A percentile compares a stretch with the other conserved stretches of the same genome.
phyloP scores from a whole-genome alignment of 106 monocot genomes.

The Allium fistulosum region DNA sequence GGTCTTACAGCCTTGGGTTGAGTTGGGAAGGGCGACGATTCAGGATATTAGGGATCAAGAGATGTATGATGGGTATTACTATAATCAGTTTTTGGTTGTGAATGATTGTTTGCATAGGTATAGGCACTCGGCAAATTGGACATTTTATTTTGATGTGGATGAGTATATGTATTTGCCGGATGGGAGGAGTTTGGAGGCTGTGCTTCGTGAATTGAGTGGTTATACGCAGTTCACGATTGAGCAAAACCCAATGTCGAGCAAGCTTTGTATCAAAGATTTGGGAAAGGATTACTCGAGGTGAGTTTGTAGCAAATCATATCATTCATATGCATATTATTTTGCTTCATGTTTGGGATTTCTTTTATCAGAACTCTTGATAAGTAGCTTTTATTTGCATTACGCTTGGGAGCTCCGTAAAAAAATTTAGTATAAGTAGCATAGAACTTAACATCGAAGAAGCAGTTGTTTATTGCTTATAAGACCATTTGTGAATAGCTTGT shows the following conservation, averaged over 20 bases:
- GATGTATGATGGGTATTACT: slow-evolving; percentile 83
- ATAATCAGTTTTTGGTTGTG: slow-evolving; percentile 91
- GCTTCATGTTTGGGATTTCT: neutral
- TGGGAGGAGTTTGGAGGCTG: slow-evolving; percentile 39
- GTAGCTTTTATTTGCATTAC: no score
- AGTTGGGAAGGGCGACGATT: slow-evolving; percentile 62
- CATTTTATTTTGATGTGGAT: slow-evolving; percentile 93
- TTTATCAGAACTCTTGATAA: no score
- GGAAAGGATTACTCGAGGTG: slow-evolving; percentile 52
- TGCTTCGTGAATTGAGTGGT: slow-evolving; percentile 39
- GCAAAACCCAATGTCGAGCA: slow-evolving; percentile 96
- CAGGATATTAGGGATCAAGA: slow-evolving; percentile 75
- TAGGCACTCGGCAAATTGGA: slow-evolving; percentile 84
- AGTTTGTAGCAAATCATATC: neutral
- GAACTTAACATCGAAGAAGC: no score
- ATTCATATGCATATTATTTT: neutral
- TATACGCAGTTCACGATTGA: slow-evolving; percentile 97
- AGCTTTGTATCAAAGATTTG: slow-evolving; percentile 56
- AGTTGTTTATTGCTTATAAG: no score
- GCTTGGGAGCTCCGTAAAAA: no score
- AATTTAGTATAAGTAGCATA: no score
- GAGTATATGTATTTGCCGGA: slow-evolving; percentile 79
- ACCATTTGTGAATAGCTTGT: no score
- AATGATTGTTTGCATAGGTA: slow-evolving; percentile 89
- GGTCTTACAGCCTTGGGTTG: slow-evolving; percentile 69